A percentile compares a stretch with the other conserved stretches of the same genome.
Evolutionary conservation across 2,329 filamentous ascomycete species (phyloP).

Genomic region (Exophiala alcalophila): DNA sequence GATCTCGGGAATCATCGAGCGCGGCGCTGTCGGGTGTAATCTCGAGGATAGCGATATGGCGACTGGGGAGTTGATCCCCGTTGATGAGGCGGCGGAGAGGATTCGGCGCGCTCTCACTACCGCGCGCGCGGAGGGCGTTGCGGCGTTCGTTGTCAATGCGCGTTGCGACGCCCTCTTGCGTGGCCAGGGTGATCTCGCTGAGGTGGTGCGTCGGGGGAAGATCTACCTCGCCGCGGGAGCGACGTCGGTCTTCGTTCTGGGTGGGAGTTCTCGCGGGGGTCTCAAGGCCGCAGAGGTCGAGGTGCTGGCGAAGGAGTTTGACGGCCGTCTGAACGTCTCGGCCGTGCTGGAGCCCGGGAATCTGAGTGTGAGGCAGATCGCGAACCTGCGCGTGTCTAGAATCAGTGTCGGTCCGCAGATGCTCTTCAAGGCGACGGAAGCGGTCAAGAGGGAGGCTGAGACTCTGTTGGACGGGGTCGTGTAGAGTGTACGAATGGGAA

Average conservation of each 20-base stretch:
- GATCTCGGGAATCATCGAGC: conserved; percentile 45
- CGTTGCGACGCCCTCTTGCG: conserved; percentile 53
- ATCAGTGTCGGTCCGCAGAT: conserved; percentile 53
- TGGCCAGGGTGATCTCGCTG: conserved; percentile 42
- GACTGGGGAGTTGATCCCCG: conserved; percentile 37
- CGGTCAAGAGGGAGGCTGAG: conserved; percentile 8
- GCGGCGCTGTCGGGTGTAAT: conserved; percentile 58
- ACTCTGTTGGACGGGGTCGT: conserved; percentile 5
- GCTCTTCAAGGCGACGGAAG: conserved; percentile 5
- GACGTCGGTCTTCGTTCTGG: conserved; percentile 61
- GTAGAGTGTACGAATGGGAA: no score
- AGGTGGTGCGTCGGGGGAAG: conserved; percentile 54
- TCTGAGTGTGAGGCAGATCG: conserved; percentile 47
- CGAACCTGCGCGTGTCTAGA: conserved; percentile 52
- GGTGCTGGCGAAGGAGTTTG: conserved; percentile 48
- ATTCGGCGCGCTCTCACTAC: conserved; percentile 45
- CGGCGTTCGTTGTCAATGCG: conserved; percentile 58
- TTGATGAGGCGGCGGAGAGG: conserved; percentile 48
- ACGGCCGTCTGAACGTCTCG: conserved; percentile 51
- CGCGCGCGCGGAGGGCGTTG: conserved; percentile 49
- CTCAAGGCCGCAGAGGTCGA: conserved; percentile 49
- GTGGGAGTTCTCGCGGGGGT: conserved; percentile 45
- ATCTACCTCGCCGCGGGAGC: conserved; percentile 59
- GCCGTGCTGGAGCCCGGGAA: conserved; percentile 39
- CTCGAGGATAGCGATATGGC: conserved; percentile 53